These are phyloP conservation scores for Colletotrichum caudatum DNA, from an alignment of 2,329 filamentous ascomycete species.

Conservation along the genomic window DNA sequence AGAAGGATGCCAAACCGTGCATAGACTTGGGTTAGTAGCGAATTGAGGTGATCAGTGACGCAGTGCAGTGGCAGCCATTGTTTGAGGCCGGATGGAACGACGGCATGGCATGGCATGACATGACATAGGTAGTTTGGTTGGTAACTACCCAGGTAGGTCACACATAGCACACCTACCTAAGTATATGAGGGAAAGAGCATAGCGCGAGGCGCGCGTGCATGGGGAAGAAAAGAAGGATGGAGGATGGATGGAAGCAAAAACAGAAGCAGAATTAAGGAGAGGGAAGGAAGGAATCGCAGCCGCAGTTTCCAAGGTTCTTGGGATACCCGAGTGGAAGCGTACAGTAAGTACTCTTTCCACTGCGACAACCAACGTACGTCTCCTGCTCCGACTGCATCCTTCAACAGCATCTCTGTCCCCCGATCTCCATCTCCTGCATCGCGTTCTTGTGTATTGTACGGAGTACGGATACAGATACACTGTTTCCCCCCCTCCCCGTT, in stretches of 20 bases:
- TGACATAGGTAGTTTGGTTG: background rate
- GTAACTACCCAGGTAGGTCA: background rate
- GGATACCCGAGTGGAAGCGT: background rate
- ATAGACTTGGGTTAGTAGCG: background rate
- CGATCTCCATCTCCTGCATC: background rate
- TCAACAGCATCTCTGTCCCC: background rate
- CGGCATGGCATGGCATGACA: conserved; percentile 13
- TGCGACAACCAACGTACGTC: background rate
- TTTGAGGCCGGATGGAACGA: background rate
- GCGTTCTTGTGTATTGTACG: background rate
- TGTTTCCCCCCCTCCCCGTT: background rate
- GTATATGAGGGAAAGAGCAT: conserved; percentile 1
- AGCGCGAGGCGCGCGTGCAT: background rate
- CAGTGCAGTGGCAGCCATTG: background rate
- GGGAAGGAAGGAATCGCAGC: conserved; percentile 14
- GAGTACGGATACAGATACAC: too few species aligned
- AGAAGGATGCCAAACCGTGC: background rate
- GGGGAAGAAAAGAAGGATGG: background rate
- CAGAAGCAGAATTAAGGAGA: background rate
- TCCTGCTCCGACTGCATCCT: background rate
- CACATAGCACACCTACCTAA: too few species aligned
- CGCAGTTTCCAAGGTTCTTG: background rate
- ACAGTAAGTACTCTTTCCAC: too few species aligned
- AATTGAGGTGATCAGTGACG: background rate
- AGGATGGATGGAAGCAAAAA: background rate